Percentiles rank a stretch among this genome's conserved stretches.
phyloP scores from a whole-genome alignment of 164 flowering plant species.

The Pachysandra terminalis region DNA sequence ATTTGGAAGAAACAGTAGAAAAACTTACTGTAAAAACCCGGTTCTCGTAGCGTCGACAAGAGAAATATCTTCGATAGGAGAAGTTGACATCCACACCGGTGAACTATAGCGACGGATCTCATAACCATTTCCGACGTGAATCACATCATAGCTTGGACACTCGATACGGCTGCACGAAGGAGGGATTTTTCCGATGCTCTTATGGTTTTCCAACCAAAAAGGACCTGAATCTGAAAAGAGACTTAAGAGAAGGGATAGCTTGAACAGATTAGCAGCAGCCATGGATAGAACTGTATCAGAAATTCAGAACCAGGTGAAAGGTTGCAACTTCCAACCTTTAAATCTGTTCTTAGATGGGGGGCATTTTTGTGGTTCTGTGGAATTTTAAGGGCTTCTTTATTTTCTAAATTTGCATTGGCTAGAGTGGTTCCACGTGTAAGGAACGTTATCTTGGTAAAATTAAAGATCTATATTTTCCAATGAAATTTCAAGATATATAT shows the following conservation, averaged over 20 bases:
- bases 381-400: neutral
- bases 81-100: slow-evolving; percentile 62
- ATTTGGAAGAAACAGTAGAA: neutral
- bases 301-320: neutral
- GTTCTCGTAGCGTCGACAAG: slow-evolving; percentile 60
- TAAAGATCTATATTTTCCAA: too few species aligned
- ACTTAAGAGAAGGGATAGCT: slow-evolving; percentile 6
- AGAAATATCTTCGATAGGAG: slow-evolving; percentile 72
- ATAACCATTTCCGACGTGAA: slow-evolving; percentile 52
- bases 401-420: neutral
- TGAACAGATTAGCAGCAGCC: slow-evolving; percentile 13
- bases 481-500: too few species aligned
- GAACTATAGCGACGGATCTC: slow-evolving; percentile 78
- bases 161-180: slow-evolving; percentile 75
- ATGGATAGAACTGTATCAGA: slow-evolving; percentile 3
- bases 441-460: neutral
- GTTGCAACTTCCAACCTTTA: too few species aligned
- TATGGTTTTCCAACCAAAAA: neutral
- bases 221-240: slow-evolving; percentile 5
- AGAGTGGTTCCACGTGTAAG: neutral
- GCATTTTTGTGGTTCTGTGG: neutral
- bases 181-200: slow-evolving; percentile 21
- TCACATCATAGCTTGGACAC: slow-evolving; percentile 62
- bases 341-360: neutral
- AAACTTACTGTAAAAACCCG: slow-evolving; percentile 64